Conservation (phyloP, 202 grass and related monocot species). For the Setaria viridis region DNA sequence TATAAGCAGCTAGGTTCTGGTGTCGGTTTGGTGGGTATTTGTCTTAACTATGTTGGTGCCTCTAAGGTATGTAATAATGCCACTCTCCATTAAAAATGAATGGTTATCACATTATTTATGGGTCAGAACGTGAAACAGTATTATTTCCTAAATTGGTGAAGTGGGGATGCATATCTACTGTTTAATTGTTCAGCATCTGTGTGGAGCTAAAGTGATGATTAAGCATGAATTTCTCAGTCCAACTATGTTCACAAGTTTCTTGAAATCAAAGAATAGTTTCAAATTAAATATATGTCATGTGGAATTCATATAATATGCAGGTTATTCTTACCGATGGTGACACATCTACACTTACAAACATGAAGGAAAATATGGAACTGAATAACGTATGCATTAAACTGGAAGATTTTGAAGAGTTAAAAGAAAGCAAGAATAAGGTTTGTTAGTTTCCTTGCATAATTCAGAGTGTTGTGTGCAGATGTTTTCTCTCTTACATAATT, state of each 20-base stretch:
- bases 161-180: neutral
- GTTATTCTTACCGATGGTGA: slow-evolving; percentile 95
- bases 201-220: neutral
- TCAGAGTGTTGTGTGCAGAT: neutral
- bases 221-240: neutral
- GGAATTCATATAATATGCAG: slow-evolving; percentile 48
- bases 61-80: slow-evolving; percentile 71
- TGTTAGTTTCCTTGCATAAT: slow-evolving; percentile 14
- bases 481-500: neutral
- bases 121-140: neutral
- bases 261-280: slow-evolving; percentile 24
- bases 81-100: slow-evolving; percentile 20
- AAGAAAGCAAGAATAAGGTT: slow-evolving; percentile 58
- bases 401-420: neutral
- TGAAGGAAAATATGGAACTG: slow-evolving; percentile 87
- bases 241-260: slow-evolving; percentile 26
- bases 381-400: slow-evolving; percentile 47
- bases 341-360: slow-evolving; percentile 72
- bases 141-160: slow-evolving; percentile 7
- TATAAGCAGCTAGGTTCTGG: slow-evolving; percentile 85
- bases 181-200: neutral
- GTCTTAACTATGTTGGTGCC: slow-evolving; percentile 70
- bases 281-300: slow-evolving; percentile 17
- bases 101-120: neutral
- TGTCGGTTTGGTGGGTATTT: slow-evolving; percentile 90